Conservation (phyloP, 2,329 filamentous ascomycete genomes). For the Penicillium frequentans region DNA sequence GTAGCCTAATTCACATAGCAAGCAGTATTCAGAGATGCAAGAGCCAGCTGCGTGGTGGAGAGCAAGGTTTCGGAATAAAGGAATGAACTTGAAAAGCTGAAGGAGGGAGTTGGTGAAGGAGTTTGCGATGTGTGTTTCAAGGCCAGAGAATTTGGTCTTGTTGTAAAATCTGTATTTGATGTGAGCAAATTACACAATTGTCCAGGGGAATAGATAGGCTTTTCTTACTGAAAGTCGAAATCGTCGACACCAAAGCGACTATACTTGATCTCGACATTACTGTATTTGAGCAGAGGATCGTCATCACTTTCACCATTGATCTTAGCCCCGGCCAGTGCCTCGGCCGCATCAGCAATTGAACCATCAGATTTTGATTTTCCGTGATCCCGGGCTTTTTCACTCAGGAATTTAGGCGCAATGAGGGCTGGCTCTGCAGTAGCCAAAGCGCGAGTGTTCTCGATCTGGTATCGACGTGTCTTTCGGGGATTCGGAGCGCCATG, state of each 20-base stretch:
- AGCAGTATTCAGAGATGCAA: conserved; percentile 78
- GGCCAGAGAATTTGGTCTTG: conserved; percentile 82
- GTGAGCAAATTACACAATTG: conserved; percentile 50
- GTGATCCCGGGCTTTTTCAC: conserved; percentile 78
- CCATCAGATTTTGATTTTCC: conserved; percentile 41
- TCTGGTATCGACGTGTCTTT: conserved; percentile 75
- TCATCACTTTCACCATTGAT: conserved; percentile 71
- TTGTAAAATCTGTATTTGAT: conserved; percentile 75
- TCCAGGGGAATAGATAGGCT: conserved; percentile 29
- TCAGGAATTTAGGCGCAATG: conserved; percentile 85
- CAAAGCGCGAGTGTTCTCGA: conserved; percentile 69
- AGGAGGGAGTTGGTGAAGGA: conserved; percentile 93
- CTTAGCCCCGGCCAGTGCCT: conserved; percentile 66
- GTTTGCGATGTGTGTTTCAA: conserved; percentile 95
- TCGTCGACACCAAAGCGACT: conserved; percentile 99
- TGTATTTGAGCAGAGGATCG: conserved; percentile 85
- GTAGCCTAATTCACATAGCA: conserved; percentile 92
- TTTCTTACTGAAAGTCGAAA: conserved; percentile 90
- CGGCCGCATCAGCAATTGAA: conserved; percentile 57
- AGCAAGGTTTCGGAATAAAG: conserved; percentile 81
- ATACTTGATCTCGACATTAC: conserved; percentile 96
- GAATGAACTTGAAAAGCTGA: conserved; percentile 89
- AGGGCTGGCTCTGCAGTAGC: conserved; percentile 62
- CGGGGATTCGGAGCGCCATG: conserved; percentile 76
- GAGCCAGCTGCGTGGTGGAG: conserved; percentile 84